Evolutionary conservation across 202 grass and related monocot species (phyloP).

Genomic region (Saccharum hybrid): DNA sequence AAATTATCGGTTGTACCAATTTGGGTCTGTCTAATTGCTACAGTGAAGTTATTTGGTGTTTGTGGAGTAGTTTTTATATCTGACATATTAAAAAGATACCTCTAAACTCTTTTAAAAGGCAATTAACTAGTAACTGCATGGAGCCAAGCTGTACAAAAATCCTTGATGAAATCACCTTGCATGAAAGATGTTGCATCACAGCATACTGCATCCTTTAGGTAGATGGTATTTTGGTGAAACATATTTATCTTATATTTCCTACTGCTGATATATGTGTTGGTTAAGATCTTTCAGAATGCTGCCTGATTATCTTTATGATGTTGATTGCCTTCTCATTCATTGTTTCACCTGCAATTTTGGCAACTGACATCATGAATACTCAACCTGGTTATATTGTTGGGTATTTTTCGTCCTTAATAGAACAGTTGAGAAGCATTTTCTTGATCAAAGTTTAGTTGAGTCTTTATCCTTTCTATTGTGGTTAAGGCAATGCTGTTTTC

Average conservation of each 20-base stretch:
- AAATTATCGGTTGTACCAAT: not conserved
- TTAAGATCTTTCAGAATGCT: constrained; percentile 4
- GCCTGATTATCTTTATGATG: not conserved
- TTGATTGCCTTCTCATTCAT: not conserved
- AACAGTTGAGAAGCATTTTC: constrained; percentile 8
- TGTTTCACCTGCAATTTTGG: constrained; percentile 6
- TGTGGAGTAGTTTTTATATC: constrained; percentile 17
- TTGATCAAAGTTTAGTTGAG: not conserved
- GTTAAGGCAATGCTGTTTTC: not conserved
- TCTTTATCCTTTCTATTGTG: constrained; percentile 22
- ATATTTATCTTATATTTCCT: not conserved
- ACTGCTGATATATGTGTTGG: not conserved
- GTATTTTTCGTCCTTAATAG: not conserved
- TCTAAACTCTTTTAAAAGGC: constrained; percentile 10
- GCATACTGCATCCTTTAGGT: not conserved
- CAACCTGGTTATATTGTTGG: not conserved
- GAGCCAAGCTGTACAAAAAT: not conserved
- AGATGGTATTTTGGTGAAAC: not conserved
- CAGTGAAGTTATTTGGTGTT: not conserved
- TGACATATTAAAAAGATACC: not conserved
- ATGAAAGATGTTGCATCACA: not conserved
- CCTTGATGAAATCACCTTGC: not conserved
- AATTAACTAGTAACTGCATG: not conserved
- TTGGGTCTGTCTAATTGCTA: constrained; percentile 2
- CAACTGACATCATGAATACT: not conserved